Percentiles rank a stretch among this genome's conserved stretches.
Conservation (phyloP, 108 stramenopile genomes). For the Stephanodiscus minutulus region DNA sequence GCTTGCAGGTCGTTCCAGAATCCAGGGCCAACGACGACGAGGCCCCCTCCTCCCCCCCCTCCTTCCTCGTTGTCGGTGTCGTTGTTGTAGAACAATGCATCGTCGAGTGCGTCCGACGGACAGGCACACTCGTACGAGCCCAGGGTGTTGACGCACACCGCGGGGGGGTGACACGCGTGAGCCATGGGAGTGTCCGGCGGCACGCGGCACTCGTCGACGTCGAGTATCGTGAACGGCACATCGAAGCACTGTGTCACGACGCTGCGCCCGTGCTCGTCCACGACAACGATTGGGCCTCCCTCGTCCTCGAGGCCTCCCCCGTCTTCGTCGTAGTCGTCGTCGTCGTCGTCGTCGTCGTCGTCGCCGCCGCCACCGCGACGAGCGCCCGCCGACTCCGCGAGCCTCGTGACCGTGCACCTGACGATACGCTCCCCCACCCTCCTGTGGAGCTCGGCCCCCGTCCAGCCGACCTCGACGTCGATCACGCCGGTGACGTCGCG, state of each 20-base stretch:
- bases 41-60: not conserved
- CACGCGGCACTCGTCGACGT: conserved; percentile 88
- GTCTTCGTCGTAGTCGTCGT: not conserved
- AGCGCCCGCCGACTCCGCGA: conserved; percentile 31
- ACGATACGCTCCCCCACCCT: conserved; percentile 82
- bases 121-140: conserved; percentile 93
- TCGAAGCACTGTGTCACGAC: conserved; percentile 81
- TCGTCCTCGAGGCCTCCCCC: too few relatives aligned
- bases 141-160: conserved; percentile 85
- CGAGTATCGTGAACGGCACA: conserved; percentile 84
- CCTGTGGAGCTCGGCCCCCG: conserved; percentile 78
- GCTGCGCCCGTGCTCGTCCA: conserved; percentile 50
- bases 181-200: conserved; percentile 70
- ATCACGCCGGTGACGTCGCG: conserved; percentile 80
- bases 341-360: conserved; percentile 4
- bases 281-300: not conserved
- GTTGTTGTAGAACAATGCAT: not conserved
- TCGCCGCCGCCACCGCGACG: conserved; percentile 5
- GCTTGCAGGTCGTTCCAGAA: conserved; percentile 7
- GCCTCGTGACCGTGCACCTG: conserved; percentile 73
- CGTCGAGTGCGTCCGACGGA: conserved; percentile 33
- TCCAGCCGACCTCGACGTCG: conserved; percentile 85
- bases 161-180: conserved; percentile 70
- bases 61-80: not conserved
- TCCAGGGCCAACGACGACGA: too few relatives aligned